Base-by-base conservation (phyloP, 208 protist species). In the Polymyxa betae region DNA sequence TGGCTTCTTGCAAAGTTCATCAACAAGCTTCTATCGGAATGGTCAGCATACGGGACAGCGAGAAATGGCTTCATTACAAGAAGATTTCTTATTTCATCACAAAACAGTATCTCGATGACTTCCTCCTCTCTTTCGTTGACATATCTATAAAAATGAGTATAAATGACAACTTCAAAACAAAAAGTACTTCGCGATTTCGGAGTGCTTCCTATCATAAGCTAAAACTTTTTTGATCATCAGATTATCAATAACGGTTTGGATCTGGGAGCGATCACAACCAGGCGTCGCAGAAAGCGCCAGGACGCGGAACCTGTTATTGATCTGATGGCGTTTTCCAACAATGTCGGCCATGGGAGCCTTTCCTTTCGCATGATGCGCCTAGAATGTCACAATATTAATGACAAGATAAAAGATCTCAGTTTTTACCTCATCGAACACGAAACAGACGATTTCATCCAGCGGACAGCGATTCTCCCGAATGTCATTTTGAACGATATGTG, bases 221-320 rank as follows among this genome's bases (percentile, higher is more conserved):
- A 60, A 0, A 20, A 92, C 40, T 90, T 90, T 52, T 32, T n/a
- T 45, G 0, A 92, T 90, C 72, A 66, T 72, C 0, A 93, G 52
- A 40, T 89, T 82, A 29, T 92, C 78, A 43, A 91, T 91, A 88
- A 94, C 35, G 38, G 32, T 43, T 72, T 94, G 91, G 41, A 93
- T 66, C 0, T 0, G 40, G 29, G 10, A 0, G 12, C 88, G 32
- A 64, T 92, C 46, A 5, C n/a, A 41, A 32, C 94, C 94, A 20
- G 94, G 94, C 24, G 94, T 95, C 0, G 94, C 94, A 43, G 91
- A 92, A 46, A 95, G 88, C 20, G 89, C 93, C 45, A 95, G 43
- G 45, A 94, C 52, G 20, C 93, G 89, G 72, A 93, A 93, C 43
- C 49, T 40, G 44, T 38, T 46, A 38, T n/a, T 10, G 29, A 16